These are phyloP conservation scores for Aspergillus sclerotialis DNA, from an alignment of 2,329 filamentous ascomycete species.

Conservation along the genomic window DNA sequence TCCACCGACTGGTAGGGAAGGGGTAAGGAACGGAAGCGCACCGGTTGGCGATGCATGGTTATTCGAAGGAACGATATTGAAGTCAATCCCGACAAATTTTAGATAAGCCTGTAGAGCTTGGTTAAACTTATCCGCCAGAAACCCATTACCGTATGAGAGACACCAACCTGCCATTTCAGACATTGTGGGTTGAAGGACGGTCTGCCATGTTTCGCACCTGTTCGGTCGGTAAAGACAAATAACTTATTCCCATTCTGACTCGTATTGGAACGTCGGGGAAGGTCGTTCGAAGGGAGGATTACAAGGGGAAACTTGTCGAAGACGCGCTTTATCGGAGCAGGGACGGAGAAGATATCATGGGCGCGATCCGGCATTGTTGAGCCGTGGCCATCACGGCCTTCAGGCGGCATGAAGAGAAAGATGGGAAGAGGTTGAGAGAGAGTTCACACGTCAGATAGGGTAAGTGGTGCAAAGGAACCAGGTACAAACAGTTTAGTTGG, in stretches of 20 bases:
- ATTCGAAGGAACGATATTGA: conserved; percentile 63
- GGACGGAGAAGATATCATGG: conserved; percentile 40
- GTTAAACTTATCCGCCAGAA: not conserved
- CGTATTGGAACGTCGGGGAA: conserved; percentile 57
- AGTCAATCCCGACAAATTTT: conserved; percentile 64
- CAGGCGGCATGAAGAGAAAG: conserved; percentile 17
- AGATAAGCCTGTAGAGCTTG: conserved; percentile 62
- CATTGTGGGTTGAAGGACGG: conserved; percentile 90
- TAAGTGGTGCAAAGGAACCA: not conserved
- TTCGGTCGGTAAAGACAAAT: conserved; percentile 66
- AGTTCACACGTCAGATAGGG: conserved; percentile 4
- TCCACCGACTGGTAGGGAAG: conserved; percentile 38
- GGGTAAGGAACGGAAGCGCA: conserved; percentile 78
- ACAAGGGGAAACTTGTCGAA: conserved; percentile 79
- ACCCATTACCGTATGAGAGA: conserved; percentile 1
- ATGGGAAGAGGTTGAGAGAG: not conserved
- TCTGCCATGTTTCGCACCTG: conserved; percentile 53
- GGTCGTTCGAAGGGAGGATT: conserved; percentile 66
- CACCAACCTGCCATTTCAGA: conserved; percentile 85
- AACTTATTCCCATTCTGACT: conserved; percentile 51
- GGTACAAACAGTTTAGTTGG: not conserved
- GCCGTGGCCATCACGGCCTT: conserved; percentile 15
- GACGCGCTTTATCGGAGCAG: conserved; percentile 68
- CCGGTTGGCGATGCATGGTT: conserved; percentile 92
- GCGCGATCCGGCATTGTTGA: conserved; percentile 18